A percentile compares a stretch with the other conserved stretches of the same genome.
phyloP scores from a whole-genome alignment of 192 early-diverging fungal species.

The Chytriomyces confervae region DNA sequence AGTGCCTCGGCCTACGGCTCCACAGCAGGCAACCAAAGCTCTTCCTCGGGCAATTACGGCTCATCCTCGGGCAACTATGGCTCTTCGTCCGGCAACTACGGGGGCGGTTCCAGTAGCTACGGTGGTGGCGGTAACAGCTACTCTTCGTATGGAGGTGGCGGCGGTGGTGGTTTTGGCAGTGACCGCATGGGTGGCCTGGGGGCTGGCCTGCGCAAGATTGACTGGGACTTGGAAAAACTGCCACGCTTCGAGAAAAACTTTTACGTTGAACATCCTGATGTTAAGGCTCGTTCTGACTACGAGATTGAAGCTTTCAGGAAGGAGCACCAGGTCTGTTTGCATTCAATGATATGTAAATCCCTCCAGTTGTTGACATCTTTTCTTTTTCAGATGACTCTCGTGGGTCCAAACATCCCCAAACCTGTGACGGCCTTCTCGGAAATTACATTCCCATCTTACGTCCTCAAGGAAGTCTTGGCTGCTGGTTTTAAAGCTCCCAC shows the following conservation, averaged over 20 bases:
- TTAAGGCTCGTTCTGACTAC: slow-evolving; percentile 65
- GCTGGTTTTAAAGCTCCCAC: slow-evolving; percentile 90
- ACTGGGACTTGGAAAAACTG: slow-evolving; percentile 74
- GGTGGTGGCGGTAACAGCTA: slow-evolving; percentile 58
- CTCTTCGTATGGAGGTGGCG: slow-evolving; percentile 45
- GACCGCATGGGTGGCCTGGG: slow-evolving; percentile 63
- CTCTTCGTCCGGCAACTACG: slow-evolving; percentile 23
- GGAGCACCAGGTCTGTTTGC: slow-evolving; percentile 56
- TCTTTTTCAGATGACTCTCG: slow-evolving; percentile 68
- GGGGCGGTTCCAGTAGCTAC: slow-evolving; percentile 47
- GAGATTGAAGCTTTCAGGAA: slow-evolving; percentile 82
- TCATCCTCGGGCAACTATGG: slow-evolving; percentile 5
- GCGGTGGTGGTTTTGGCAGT: slow-evolving; percentile 41
- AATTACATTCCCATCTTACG: slow-evolving; percentile 90
- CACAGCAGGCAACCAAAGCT: neutral
- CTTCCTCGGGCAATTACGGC: neutral
- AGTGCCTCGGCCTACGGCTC: neutral
- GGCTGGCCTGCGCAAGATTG: slow-evolving; percentile 55
- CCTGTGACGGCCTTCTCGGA: slow-evolving; percentile 89
- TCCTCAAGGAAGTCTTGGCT: slow-evolving; percentile 83
- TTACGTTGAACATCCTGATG: slow-evolving; percentile 83
- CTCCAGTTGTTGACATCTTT: no score
- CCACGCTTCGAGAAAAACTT: slow-evolving; percentile 96
- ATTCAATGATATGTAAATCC: no score
- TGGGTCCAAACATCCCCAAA: slow-evolving; percentile 85